phyloP scores from a whole-genome alignment of 2,329 filamentous ascomycete species.

The Aspergillus costaricaensis region DNA sequence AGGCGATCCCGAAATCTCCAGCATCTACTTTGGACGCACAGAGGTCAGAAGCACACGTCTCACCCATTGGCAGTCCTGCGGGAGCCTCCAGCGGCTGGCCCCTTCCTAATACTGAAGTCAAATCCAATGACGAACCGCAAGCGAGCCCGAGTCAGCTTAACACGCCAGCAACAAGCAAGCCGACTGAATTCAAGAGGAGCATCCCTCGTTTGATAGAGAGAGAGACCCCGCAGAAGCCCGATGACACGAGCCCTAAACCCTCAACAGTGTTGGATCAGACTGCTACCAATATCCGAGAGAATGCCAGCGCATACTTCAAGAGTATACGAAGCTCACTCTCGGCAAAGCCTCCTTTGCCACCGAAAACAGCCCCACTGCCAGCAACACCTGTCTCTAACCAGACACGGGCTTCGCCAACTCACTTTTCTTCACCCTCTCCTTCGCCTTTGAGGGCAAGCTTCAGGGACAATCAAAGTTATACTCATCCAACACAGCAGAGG shows the following conservation, averaged over 20 bases:
- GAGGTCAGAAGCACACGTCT: background rate
- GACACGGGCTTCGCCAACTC: constrained; percentile 27
- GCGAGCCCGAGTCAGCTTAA: constrained; percentile 8
- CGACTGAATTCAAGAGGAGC: constrained; percentile 16
- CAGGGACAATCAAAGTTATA: constrained; percentile 34
- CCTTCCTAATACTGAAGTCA: constrained; percentile 19
- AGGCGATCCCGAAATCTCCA: background rate
- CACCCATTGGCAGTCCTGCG: constrained; percentile 5
- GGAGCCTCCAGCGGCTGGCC: constrained; percentile 22
- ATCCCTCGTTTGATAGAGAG: constrained; percentile 16
- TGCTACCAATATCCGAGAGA: constrained; percentile 13
- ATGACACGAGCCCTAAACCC: constrained; percentile 4
- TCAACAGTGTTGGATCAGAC: constrained; percentile 9
- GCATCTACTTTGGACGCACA: constrained; percentile 12
- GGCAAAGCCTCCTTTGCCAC: constrained; percentile 26
- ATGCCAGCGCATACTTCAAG: constrained; percentile 18
- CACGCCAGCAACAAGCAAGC: constrained; percentile 17
- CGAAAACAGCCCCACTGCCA: constrained; percentile 26
- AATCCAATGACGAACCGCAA: constrained; percentile 8
- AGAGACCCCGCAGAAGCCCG: constrained; percentile 9
- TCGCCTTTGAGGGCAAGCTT: constrained; percentile 36
- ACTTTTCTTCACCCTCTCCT: constrained; percentile 35
- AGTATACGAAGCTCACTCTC: constrained; percentile 22
- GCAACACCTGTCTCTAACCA: constrained; percentile 50
- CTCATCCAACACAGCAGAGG: constrained; percentile 25